phyloP scores from a whole-genome alignment of 768 basidiomycete species.

The Leccinum imitatum region DNA sequence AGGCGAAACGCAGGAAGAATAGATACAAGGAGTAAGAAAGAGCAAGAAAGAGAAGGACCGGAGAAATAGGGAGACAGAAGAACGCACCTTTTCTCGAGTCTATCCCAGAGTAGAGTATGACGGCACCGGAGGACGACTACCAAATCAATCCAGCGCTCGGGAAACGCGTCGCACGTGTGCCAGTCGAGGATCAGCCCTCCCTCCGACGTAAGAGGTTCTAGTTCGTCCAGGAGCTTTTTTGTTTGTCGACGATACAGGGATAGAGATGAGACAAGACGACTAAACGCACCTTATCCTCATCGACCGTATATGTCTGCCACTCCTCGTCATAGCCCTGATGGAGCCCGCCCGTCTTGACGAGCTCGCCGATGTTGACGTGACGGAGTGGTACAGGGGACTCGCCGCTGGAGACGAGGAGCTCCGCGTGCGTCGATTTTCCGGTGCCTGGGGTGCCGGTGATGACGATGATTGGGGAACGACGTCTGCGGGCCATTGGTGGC shows the following conservation, averaged over 20 bases:
- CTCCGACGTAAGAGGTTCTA: slow-evolving; percentile 65
- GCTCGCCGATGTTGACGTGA: slow-evolving; percentile 89
- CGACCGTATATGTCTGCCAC: slow-evolving; percentile 92
- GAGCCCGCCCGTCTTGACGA: slow-evolving; percentile 79
- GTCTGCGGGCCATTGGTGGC: neutral
- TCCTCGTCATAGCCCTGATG: slow-evolving; percentile 89
- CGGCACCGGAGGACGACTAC: slow-evolving; percentile 91
- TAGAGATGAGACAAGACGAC: neutral
- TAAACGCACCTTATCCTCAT: slow-evolving; percentile 86
- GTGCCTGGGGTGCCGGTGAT: slow-evolving; percentile 95
- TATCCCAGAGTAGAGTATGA: slow-evolving; percentile 84
- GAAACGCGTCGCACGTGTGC: slow-evolving; percentile 93
- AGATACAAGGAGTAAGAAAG: no score
- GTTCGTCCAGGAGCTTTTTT: slow-evolving; percentile 77
- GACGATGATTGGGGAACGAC: slow-evolving; percentile 64
- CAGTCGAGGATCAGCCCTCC: slow-evolving; percentile 91
- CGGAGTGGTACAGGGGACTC: slow-evolving; percentile 67
- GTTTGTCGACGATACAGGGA: neutral
- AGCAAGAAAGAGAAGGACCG: no score
- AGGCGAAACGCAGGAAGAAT: neutral
- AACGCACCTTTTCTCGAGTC: slow-evolving; percentile 81
- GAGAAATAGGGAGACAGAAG: neutral
- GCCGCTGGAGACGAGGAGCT: slow-evolving; percentile 58
- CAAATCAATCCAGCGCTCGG: slow-evolving; percentile 95
- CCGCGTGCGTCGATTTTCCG: slow-evolving; percentile 92